phyloP scores from a whole-genome alignment of 1,284 basidiomycete genomes.

The Spongiforma sp. region DNA sequence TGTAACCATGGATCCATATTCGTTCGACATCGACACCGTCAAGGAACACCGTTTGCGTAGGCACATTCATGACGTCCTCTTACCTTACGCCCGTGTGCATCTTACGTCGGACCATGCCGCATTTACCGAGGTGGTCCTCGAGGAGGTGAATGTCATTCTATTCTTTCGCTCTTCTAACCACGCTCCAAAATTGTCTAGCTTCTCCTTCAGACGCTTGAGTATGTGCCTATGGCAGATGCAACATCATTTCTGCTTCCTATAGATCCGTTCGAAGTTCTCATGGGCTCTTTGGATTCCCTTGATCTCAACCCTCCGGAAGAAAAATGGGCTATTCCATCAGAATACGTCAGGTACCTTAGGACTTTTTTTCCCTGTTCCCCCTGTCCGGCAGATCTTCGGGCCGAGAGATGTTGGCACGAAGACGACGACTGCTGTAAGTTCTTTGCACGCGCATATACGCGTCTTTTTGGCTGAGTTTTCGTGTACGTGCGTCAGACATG shows the following conservation, averaged over 20 bases:
- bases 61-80: conserved; percentile 59
- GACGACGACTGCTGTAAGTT: conserved; percentile 39
- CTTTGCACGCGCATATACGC: conserved; percentile 15
- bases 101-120: conserved; percentile 58
- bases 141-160: conserved; percentile 44
- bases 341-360: conserved; percentile 47
- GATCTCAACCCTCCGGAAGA: conserved; percentile 50
- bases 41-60: conserved; percentile 41
- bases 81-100: conserved; percentile 58
- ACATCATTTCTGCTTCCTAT: conserved; percentile 51
- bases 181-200: conserved; percentile 40
- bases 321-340: conserved; percentile 42
- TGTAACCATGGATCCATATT: conserved; percentile 20
- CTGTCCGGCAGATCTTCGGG: conserved; percentile 32
- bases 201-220: conserved; percentile 45
- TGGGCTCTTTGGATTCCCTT: conserved; percentile 37
- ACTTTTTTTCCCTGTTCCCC: conserved; percentile 18
- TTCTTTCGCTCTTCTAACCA: not conserved
- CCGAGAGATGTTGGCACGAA: conserved; percentile 41
- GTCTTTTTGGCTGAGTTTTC: conserved; percentile 20
- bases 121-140: conserved; percentile 55
- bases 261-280: conserved; percentile 55
- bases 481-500: conserved; percentile 26
- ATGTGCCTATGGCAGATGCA: conserved; percentile 53
- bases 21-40: conserved; percentile 24